A percentile compares a stretch with the other conserved stretches of the same genome.
Conservation (phyloP, 257 asterid genomes). For the Mitragyna speciosa region DNA sequence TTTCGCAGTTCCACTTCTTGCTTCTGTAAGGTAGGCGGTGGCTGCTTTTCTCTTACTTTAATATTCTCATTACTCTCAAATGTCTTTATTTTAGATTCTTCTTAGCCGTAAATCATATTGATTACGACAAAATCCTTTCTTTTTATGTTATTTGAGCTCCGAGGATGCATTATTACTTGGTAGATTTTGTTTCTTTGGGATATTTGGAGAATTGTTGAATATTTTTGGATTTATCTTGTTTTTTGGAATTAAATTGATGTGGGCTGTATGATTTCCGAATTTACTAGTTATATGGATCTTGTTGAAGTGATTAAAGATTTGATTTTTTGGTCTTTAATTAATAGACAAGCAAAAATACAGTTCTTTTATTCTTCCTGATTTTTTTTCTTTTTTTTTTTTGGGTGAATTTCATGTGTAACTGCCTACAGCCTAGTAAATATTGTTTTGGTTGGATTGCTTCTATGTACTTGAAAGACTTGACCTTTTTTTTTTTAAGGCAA, state of each 20-base stretch:
- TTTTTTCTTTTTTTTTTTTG: neutral
- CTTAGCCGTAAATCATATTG: neutral
- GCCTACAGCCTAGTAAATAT: neutral
- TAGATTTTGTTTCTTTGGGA: neutral
- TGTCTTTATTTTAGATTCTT: neutral
- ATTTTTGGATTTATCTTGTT: neutral
- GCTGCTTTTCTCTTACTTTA: constrained; percentile 1
- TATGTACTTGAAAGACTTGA: neutral
- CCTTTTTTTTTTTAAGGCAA: too few species aligned
- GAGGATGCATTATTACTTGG: neutral
- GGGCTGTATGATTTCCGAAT: neutral
- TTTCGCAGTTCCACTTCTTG: constrained; percentile 32
- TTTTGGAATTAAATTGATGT: neutral
- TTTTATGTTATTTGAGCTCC: neutral
- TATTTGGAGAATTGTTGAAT: neutral
- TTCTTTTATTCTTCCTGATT: neutral
- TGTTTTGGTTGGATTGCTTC: neutral
- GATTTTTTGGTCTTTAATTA: neutral
- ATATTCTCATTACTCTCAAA: neutral
- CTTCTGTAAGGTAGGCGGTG: constrained; percentile 22
- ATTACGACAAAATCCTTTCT: neutral
- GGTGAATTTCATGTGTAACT: neutral
- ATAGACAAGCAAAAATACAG: neutral
- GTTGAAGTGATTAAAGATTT: neutral
- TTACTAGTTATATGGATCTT: neutral